phyloP scores from a whole-genome alignment of 2,329 filamentous ascomycete genomes.

The Delphinella strobiligena region DNA sequence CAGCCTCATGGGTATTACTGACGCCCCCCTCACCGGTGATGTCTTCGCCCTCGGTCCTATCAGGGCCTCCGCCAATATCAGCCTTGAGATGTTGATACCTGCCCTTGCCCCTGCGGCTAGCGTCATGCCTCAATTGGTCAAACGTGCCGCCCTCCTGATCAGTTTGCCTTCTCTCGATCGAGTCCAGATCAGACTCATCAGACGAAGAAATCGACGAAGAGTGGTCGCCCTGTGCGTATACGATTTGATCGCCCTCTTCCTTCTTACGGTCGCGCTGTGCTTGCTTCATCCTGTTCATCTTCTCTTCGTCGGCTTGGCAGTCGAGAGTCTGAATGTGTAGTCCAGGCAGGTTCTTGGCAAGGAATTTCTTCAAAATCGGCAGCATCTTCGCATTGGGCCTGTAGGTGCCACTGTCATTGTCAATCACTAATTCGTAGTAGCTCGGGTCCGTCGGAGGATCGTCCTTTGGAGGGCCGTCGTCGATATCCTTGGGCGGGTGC shows the following conservation, averaged over 20 bases:
- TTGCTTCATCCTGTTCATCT: slow-evolving; percentile 62
- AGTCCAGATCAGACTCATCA: slow-evolving; percentile 47
- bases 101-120: too few relatives aligned
- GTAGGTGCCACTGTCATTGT: slow-evolving; percentile 93
- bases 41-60: too few relatives aligned
- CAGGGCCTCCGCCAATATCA: too few relatives aligned
- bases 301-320: slow-evolving; percentile 59
- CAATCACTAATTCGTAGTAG: slow-evolving; percentile 77
- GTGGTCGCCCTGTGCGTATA: slow-evolving; percentile 41
- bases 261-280: slow-evolving; percentile 66
- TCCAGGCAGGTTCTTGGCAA: slow-evolving; percentile 63
- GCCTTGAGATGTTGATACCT: too few relatives aligned
- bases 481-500: slow-evolving; percentile 41
- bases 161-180: background rate
- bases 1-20: too few relatives aligned
- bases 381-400: slow-evolving; percentile 70
- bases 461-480: slow-evolving; percentile 29
- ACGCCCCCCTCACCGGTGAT: too few relatives aligned
- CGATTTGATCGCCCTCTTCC: slow-evolving; percentile 38
- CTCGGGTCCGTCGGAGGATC: slow-evolving; percentile 40
- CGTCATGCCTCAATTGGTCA: too few relatives aligned
- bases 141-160: background rate
- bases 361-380: slow-evolving; percentile 56
- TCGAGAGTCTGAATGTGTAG: slow-evolving; percentile 63
- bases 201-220: slow-evolving; percentile 38